These are phyloP conservation scores for Trichoderma sp. DNA, from an alignment of 2,329 filamentous ascomycete genomes.

Conservation along the genomic window DNA sequence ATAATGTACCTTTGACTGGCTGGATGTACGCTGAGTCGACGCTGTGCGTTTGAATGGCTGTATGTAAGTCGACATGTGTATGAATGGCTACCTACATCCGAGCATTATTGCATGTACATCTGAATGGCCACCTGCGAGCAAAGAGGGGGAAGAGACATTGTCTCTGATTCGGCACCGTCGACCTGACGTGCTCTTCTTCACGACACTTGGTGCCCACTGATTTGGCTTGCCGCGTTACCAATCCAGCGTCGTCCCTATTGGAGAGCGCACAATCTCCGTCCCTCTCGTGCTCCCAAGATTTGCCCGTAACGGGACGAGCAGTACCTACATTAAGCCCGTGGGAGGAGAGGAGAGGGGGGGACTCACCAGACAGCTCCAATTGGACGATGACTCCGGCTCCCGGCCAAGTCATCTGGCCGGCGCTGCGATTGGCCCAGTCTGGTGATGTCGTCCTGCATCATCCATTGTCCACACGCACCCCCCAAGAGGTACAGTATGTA, in stretches of 20 bases:
- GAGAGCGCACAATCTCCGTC: neutral
- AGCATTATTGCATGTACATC: too few species aligned
- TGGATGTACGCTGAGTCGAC: too few species aligned
- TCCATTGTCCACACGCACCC: too few species aligned
- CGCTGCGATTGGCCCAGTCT: neutral
- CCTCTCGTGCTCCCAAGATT: neutral
- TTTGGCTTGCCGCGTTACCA: constrained; percentile 20
- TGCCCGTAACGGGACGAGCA: neutral
- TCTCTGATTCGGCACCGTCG: neutral
- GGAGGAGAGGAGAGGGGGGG: neutral
- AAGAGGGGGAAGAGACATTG: neutral
- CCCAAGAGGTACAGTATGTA: too few species aligned
- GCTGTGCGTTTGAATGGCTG: too few species aligned
- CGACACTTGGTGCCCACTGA: constrained; percentile 14
- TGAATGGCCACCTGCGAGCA: neutral
- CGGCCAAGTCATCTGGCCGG: constrained; percentile 18
- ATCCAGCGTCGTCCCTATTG: constrained; percentile 2
- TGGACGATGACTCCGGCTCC: neutral
- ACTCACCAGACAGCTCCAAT: neutral
- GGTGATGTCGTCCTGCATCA: constrained; percentile 23
- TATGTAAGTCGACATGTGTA: too few species aligned
- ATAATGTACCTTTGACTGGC: too few species aligned
- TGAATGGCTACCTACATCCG: too few species aligned
- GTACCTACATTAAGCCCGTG: neutral
- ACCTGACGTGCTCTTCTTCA: constrained; percentile 9